Conservation (phyloP, 2,329 filamentous ascomycete genomes). For the Trichophyton equinum region DNA sequence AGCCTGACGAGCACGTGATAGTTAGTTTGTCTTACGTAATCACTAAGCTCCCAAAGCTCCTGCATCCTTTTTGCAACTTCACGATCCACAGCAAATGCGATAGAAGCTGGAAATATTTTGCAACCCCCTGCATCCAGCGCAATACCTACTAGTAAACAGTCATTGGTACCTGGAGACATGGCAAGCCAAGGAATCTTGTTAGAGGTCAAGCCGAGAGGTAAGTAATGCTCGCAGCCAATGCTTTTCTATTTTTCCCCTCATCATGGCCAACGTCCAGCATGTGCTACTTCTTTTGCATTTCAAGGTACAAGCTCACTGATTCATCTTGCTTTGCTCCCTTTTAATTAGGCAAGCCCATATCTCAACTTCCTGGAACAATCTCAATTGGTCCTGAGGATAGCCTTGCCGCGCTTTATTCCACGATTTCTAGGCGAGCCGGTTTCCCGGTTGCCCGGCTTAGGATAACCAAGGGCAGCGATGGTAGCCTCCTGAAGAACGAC, state of each 20-base stretch:
- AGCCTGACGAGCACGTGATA: not conserved
- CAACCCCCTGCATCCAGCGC: not conserved
- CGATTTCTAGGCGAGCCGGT: constrained; percentile 42
- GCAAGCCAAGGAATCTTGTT: constrained; percentile 1
- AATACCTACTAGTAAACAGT: not conserved
- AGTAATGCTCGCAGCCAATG: not conserved
- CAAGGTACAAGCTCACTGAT: not conserved
- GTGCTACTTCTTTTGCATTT: not conserved
- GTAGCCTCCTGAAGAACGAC: constrained; percentile 44
- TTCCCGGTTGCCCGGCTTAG: constrained; percentile 48
- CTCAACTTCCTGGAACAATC: constrained; percentile 45
- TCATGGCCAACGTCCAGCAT: not conserved
- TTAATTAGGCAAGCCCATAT: constrained; percentile 48
- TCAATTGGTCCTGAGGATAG: constrained; percentile 40
- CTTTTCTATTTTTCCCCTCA: not conserved
- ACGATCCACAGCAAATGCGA: not conserved
- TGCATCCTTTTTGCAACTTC: not conserved
- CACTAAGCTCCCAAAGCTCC: not conserved
- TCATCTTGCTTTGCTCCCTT: not conserved
- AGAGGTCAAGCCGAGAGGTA: constrained; percentile 14
- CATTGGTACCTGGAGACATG: not conserved
- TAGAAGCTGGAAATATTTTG: not conserved
- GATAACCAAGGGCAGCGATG: constrained; percentile 53
- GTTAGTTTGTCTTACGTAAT: not conserved
- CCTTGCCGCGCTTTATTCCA: constrained; percentile 44